phyloP scores from a whole-genome alignment of 306 rosid genomes.

The Trifolium subterraneum region DNA sequence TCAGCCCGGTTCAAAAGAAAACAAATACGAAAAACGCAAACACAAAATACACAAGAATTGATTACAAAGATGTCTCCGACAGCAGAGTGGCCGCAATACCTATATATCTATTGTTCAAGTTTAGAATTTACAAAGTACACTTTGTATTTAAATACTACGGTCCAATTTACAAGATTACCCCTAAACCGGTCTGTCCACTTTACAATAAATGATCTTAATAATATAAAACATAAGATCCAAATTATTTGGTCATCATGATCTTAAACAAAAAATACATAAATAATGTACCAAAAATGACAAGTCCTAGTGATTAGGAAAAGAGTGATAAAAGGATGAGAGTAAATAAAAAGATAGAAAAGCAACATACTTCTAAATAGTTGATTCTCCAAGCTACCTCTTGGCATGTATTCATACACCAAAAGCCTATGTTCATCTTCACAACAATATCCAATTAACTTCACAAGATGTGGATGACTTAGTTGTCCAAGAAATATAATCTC shows the following conservation, averaged over 20 bases:
- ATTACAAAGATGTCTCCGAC: background rate
- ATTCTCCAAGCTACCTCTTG: conserved; percentile 81
- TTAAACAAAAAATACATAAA: background rate
- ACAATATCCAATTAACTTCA: conserved; percentile 81
- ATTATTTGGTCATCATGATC: conserved; percentile 20
- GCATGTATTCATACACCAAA: conserved; percentile 75
- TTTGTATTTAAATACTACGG: too few relatives aligned
- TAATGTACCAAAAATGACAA: background rate
- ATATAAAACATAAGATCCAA: conserved; percentile 13
- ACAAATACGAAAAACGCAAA: background rate
- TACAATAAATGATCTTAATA: background rate
- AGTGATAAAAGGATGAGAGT: background rate
- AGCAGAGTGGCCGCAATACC: background rate
- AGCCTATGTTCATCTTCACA: conserved; percentile 77
- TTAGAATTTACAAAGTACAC: background rate
- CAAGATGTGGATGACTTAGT: conserved; percentile 78
- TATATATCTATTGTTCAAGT: background rate
- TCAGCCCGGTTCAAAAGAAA: background rate
- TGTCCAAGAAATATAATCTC: conserved; percentile 84
- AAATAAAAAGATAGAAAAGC: conserved; percentile 20
- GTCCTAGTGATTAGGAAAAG: background rate
- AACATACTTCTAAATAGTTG: conserved; percentile 78
- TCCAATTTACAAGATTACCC: too few relatives aligned
- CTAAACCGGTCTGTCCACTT: background rate
- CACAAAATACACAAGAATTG: background rate